Evolutionary conservation across 257 asterid species (phyloP).

Genomic region (Capsicum pubescens): DNA sequence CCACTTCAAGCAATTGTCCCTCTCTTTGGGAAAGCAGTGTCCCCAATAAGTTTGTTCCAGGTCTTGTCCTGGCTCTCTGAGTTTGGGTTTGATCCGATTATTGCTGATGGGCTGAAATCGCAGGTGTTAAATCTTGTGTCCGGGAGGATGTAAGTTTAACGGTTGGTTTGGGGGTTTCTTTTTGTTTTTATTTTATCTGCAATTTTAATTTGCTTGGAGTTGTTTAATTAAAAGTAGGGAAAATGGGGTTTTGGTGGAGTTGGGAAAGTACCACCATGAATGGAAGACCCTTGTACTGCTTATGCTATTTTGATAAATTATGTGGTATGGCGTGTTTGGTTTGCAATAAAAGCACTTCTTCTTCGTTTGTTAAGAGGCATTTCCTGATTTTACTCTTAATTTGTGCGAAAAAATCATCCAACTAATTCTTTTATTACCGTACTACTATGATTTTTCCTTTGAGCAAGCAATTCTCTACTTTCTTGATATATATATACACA

Average conservation of each 20-base stretch:
- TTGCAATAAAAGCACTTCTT: constrained; percentile 37
- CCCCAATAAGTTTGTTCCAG: constrained; percentile 79
- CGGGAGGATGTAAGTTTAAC: constrained; percentile 41
- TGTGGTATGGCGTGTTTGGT: constrained; percentile 34
- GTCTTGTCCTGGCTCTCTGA: constrained; percentile 73
- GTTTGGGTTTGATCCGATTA: no score
- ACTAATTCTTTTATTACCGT: no score
- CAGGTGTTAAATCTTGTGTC: constrained; percentile 47
- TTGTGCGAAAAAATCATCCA: background rate
- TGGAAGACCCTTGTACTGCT: constrained; percentile 33
- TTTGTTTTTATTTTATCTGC: no score
- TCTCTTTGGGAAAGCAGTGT: constrained; percentile 88
- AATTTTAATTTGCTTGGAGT: no score
- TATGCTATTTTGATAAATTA: background rate
- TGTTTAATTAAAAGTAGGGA: background rate
- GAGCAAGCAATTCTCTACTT: no score
- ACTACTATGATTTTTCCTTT: no score
- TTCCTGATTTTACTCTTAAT: background rate
- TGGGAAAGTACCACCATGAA: constrained; percentile 42
- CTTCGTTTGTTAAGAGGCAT: background rate
- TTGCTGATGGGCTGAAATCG: constrained; percentile 50
- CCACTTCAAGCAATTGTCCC: constrained; percentile 63
- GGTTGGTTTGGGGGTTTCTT: constrained; percentile 30
- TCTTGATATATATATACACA: no score
- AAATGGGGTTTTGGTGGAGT: background rate